These are phyloP conservation scores for Leccinum arenicola DNA, from an alignment of 768 basidiomycete species.

Conservation along the genomic window DNA sequence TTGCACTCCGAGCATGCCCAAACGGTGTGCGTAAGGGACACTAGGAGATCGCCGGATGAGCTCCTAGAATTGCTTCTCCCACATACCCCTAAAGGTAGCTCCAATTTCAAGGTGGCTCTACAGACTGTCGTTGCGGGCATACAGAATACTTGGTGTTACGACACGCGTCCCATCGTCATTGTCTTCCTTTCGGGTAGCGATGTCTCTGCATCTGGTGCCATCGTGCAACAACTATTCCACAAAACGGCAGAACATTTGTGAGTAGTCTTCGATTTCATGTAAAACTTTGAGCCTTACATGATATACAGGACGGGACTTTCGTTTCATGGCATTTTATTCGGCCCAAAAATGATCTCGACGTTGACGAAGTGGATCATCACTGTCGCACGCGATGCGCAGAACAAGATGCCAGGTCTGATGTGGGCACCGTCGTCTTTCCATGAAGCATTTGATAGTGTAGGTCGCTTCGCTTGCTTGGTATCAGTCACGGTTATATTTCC, in stretches of 20 bases:
- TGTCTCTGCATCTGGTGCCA: slow-evolving; percentile 32
- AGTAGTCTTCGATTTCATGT: not conserved
- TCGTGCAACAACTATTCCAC: slow-evolving; percentile 37
- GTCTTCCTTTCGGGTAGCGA: slow-evolving; percentile 60
- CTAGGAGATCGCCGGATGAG: slow-evolving; percentile 39
- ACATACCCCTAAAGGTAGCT: slow-evolving; percentile 36
- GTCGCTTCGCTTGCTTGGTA: slow-evolving; percentile 6
- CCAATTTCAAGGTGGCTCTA: slow-evolving; percentile 42
- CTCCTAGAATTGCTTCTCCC: slow-evolving; percentile 41
- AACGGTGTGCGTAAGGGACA: slow-evolving; percentile 40
- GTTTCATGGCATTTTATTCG: slow-evolving; percentile 56
- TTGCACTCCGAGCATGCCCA: slow-evolving; percentile 35
- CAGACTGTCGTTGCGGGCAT: slow-evolving; percentile 34
- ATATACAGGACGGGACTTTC: slow-evolving; percentile 48
- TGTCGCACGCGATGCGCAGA: slow-evolving; percentile 47
- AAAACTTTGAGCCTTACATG: too few relatives aligned
- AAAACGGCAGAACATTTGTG: slow-evolving; percentile 41
- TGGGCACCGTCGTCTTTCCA: slow-evolving; percentile 43
- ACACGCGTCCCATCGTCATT: slow-evolving; percentile 44
- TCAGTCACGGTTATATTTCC: not conserved
- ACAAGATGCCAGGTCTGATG: slow-evolving; percentile 22
- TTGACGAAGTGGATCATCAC: slow-evolving; percentile 44
- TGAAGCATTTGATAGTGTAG: slow-evolving; percentile 49
- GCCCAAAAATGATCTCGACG: slow-evolving; percentile 25
- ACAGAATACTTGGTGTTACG: slow-evolving; percentile 39